Conservation (phyloP, 208 protist genomes). For the Entamoeba invadens region DNA sequence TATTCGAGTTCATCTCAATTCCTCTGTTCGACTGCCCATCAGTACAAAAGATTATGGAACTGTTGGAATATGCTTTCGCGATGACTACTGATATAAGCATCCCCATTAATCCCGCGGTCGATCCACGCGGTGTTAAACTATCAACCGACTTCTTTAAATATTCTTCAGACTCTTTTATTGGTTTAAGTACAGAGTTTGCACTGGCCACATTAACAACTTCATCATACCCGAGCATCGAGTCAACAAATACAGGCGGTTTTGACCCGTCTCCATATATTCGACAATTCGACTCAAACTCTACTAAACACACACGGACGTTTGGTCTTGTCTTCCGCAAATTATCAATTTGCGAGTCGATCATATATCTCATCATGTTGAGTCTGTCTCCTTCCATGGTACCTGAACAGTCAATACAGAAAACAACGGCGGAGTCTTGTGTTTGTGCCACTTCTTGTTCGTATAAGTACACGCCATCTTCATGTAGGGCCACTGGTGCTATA, state of each 20-base stretch:
- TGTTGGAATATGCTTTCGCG: not conserved
- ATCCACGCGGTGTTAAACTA: not conserved
- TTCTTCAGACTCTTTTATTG: not conserved
- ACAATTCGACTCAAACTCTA: not conserved
- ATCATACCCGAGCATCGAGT: not conserved
- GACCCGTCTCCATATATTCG: not conserved
- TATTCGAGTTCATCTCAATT: not conserved
- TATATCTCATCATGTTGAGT: not conserved
- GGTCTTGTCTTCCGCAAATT: not conserved
- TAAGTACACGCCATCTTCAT: no score
- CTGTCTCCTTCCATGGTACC: not conserved
- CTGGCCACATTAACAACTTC: not conserved
- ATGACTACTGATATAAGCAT: not conserved
- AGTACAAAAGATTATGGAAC: not conserved
- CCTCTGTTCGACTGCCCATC: not conserved
- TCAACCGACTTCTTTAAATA: not conserved
- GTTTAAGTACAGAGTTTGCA: not conserved
- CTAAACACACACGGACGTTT: not conserved
- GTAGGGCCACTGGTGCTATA: no score
- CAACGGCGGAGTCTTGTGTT: no score
- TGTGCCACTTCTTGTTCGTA: no score
- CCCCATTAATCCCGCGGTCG: not conserved
- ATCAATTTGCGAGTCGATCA: not conserved
- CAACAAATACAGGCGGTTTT: not conserved
- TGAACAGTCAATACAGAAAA: not conserved